Evolutionary conservation across 2,329 filamentous ascomycete species (phyloP), one percentile per base, ranked within the genome.

Genomic region (Fusarium pseudograminearum): DNA sequence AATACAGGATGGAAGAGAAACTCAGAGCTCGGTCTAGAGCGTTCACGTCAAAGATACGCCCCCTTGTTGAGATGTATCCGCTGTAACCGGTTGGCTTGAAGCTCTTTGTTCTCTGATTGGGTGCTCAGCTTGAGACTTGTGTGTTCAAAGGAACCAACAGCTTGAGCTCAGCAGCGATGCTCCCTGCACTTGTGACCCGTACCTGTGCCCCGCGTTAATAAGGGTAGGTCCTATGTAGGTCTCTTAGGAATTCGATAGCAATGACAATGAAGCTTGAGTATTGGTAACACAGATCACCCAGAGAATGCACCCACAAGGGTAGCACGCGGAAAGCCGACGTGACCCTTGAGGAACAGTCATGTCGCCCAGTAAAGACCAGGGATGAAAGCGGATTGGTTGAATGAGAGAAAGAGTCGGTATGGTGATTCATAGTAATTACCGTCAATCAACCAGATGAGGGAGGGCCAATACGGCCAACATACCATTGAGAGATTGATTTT

Each of bases 351-450:
- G 30, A 59, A 67, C 52, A 67, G 53, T 28, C 50, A 70, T 70
- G 40, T 28, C 52, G 44, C 53, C 53, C 62, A 47, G 26, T 47
- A 24, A 51, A 45, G 38, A 40, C 34, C 24, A 55, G 59, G 64
- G 52, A 69, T 50, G 28, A 44, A 22, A 28, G 42, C 46, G 44
- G 60, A 59, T 65, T 65, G 61, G 60, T 24, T 38, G 47, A 15
- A 14, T 5, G 34, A n/a, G 50, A 24, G 40, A 20, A 44, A 55
- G 47, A 33, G 34, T 52, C 42, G 69, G 69, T 24, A 70, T 71
- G 69, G 54, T 72, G 69, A 72, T 71, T 70, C 69, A 70, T 70
- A 38, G 18, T 64, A 46, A 65, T 51, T 67, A 56, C 46, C 65
- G 56, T 51, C 16, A 50, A 48, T 51, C 41, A 26, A 30, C 40